phyloP scores from a whole-genome alignment of 495 filamentous ascomycete genomes.

The Choiromyces venosus region DNA sequence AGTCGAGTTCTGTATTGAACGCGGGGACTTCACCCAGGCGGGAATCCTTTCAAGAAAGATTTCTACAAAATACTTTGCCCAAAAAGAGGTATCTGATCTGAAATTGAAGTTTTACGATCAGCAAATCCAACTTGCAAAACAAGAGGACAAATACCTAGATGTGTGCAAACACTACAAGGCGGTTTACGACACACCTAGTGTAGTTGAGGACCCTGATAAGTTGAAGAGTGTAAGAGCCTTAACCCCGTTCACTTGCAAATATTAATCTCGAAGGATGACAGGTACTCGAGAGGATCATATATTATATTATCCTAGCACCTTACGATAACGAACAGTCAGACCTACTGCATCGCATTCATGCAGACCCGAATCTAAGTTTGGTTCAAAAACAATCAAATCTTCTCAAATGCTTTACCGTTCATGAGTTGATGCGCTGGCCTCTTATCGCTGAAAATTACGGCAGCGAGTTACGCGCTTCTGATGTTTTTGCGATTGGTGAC shows the following conservation, averaged over 20 bases:
- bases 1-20: conserved; percentile 90
- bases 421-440: conserved; percentile 97
- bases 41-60: conserved; percentile 93
- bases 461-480: conserved; percentile 78
- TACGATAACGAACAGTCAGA: conserved; percentile 99
- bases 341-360: conserved; percentile 84
- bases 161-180: conserved; percentile 96
- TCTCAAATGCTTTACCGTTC: conserved; percentile 87
- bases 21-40: conserved; percentile 91
- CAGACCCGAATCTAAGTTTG: conserved; percentile 51
- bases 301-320: conserved; percentile 91
- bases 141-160: conserved; percentile 94
- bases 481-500: conserved; percentile 76
- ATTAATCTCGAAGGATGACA: conserved; percentile 35
- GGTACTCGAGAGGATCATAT: conserved; percentile 89
- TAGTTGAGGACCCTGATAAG: conserved; percentile 80
- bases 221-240: conserved; percentile 66
- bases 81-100: conserved; percentile 89
- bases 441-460: conserved; percentile 80
- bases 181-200: conserved; percentile 88
- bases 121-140: conserved; percentile 88
- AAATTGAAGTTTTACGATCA: conserved; percentile 96
- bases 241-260: not conserved
- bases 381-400: conserved; percentile 52
- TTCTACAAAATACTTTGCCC: conserved; percentile 85